Conservation (phyloP, 225 moss, liverwort and hornwort genomes). For the Sphagnum tenellum region DNA sequence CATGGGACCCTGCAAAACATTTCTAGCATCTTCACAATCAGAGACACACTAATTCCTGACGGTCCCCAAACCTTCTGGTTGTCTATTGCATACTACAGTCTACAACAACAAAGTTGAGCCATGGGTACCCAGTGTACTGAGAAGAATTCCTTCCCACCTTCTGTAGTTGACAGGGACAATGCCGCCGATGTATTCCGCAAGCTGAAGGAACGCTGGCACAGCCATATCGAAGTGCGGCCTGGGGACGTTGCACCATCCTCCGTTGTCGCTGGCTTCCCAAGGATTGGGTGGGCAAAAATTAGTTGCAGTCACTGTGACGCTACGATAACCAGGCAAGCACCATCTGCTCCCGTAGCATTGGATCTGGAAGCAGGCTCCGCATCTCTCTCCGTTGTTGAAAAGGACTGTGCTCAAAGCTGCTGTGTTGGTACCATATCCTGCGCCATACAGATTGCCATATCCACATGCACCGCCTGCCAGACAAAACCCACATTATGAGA, state of each 20-base stretch:
- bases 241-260: conserved; percentile 35
- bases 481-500: neutral
- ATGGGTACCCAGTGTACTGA: no score
- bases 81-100: no score
- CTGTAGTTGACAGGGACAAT: conserved; percentile 40
- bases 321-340: conserved; percentile 13
- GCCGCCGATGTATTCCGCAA: conserved; percentile 23
- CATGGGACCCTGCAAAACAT: conserved; percentile 23
- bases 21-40: no score
- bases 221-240: conserved; percentile 37
- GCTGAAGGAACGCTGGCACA: conserved; percentile 26
- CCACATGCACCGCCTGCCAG: conserved; percentile 29
- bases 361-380: conserved; percentile 46
- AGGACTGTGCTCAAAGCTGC: conserved; percentile 28
- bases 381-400: conserved; percentile 36
- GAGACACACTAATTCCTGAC: no score
- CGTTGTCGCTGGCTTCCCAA: conserved; percentile 19
- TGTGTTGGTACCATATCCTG: conserved; percentile 27
- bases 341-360: conserved; percentile 14
- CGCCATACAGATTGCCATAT: conserved; percentile 33
- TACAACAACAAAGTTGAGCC: no score
- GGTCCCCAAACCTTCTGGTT: no score
- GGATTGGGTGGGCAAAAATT: conserved; percentile 36
- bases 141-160: conserved; percentile 11
- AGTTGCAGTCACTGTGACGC: conserved; percentile 25